Conservation (phyloP, 768 basidiomycete genomes). For the Suillus bovinus region DNA sequence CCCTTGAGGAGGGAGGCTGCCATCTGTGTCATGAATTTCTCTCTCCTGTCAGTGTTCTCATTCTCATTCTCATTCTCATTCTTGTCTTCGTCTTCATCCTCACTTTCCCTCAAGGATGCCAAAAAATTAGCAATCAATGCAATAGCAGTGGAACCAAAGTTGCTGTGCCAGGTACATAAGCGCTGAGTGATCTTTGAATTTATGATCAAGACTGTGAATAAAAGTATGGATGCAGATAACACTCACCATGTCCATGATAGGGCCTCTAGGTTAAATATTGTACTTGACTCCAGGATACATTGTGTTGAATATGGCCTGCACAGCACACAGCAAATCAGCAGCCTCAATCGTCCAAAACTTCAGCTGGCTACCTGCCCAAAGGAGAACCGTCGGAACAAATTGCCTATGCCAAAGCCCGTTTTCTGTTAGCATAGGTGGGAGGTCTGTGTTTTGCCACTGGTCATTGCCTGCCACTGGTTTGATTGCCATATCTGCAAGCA, state of each 20-base stretch:
- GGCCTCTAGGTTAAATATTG: slow-evolving; percentile 3
- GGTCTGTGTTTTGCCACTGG: neutral
- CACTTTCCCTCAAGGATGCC: neutral
- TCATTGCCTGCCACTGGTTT: neutral
- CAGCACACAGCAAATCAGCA: neutral
- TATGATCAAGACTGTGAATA: neutral
- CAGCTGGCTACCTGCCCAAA: slow-evolving; percentile 12
- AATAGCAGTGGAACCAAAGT: slow-evolving; percentile 2
- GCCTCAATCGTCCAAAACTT: slow-evolving; percentile 12
- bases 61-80: neutral
- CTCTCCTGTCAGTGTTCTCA: neutral
- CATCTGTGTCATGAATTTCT: neutral
- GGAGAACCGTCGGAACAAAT: neutral
- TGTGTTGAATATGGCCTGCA: slow-evolving; percentile 11
- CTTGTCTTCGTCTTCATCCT: neutral
- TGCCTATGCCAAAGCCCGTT: neutral
- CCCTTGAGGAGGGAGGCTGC: neutral
- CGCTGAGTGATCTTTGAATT: slow-evolving; percentile 7
- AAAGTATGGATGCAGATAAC: neutral
- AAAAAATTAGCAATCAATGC: neutral
- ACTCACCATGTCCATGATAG: slow-evolving; percentile 13
- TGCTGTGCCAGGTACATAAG: slow-evolving; percentile 10
- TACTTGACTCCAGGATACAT: slow-evolving; percentile 12
- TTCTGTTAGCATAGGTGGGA: neutral
- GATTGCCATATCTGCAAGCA: neutral